Percentiles rank a stretch among this genome's conserved stretches.
Conservation (phyloP, 1,284 basidiomycete genomes). For the Peniophora sp. region DNA sequence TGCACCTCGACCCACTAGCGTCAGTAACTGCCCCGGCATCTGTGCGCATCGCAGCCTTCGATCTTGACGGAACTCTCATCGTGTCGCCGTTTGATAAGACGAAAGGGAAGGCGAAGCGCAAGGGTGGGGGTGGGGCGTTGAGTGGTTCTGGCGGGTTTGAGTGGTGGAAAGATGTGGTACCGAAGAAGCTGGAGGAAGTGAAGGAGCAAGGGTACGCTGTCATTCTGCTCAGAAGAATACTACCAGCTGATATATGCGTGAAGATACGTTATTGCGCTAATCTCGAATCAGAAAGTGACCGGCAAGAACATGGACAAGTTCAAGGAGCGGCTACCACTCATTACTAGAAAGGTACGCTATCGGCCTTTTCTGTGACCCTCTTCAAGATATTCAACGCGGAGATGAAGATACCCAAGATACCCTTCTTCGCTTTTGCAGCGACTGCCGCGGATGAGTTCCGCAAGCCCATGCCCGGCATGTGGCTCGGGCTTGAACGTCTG, state of each 20-base stretch:
- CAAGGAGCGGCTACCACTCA: conserved; percentile 67
- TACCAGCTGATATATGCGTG: background rate
- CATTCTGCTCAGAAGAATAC: background rate
- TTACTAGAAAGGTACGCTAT: conserved; percentile 52
- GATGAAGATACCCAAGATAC: conserved; percentile 63
- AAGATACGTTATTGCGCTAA: conserved; percentile 69
- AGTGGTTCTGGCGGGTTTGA: conserved; percentile 47
- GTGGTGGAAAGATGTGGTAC: conserved; percentile 74
- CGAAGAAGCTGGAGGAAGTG: conserved; percentile 52
- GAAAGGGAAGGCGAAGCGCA: conserved; percentile 18
- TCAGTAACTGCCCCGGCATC: conserved; percentile 20
- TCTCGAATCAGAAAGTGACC: conserved; percentile 74
- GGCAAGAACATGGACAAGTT: conserved; percentile 46
- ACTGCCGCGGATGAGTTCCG: conserved; percentile 68
- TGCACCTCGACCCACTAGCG: conserved; percentile 42
- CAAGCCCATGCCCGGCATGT: conserved; percentile 91
- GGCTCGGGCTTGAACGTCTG: conserved; percentile 60
- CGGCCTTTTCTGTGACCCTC: conserved; percentile 2
- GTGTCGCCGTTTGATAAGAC: conserved; percentile 43
- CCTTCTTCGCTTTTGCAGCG: conserved; percentile 78
- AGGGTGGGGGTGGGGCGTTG: too few species aligned
- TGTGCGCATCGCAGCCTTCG: conserved; percentile 65
- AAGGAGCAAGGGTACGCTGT: conserved; percentile 51
- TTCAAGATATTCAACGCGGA: too few species aligned
- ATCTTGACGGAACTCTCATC: conserved; percentile 86